These are phyloP conservation scores for Curvularia lunata DNA, from an alignment of 2,329 filamentous ascomycete genomes.

Conservation along the genomic window DNA sequence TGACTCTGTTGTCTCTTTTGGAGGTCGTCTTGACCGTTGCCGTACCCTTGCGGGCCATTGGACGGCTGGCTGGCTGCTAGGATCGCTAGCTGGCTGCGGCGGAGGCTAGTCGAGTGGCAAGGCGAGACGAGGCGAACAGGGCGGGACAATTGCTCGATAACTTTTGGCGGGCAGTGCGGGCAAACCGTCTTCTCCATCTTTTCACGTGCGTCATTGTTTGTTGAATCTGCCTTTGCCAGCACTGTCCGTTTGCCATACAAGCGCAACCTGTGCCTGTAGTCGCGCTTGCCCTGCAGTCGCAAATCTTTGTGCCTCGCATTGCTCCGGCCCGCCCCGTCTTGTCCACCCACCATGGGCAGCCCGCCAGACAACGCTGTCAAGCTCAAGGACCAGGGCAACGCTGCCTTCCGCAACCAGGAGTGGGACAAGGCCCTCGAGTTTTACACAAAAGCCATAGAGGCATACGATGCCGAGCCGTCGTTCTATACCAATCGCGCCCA, in stretches of 20 bases:
- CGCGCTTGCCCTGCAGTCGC: constrained; percentile 26
- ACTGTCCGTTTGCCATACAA: not conserved
- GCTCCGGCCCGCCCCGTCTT: constrained; percentile 22
- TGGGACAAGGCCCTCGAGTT: constrained; percentile 81
- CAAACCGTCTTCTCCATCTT: constrained; percentile 16
- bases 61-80: constrained; percentile 15
- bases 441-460: constrained; percentile 86
- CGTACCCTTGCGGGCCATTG: constrained; percentile 32
- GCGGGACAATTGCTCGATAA: constrained; percentile 35
- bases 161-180: constrained; percentile 25
- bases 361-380: constrained; percentile 73
- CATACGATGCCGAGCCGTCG: constrained; percentile 81
- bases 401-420: constrained; percentile 86
- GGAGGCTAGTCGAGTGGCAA: constrained; percentile 27
- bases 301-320: constrained; percentile 15
- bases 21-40: constrained; percentile 32
- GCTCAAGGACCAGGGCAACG: constrained; percentile 93
- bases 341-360: constrained; percentile 42
- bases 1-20: constrained; percentile 24
- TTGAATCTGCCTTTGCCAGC: constrained; percentile 1
- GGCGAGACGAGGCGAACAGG: constrained; percentile 33
- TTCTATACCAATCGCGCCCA: constrained; percentile 96
- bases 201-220: constrained; percentile 19
- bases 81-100: constrained; percentile 29
- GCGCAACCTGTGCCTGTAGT: too few relatives aligned